Percentiles rank a stretch among this genome's conserved stretches.
Evolutionary conservation across 352 stramenopile species (phyloP).

Genomic region (Phytophthora crassamura): DNA sequence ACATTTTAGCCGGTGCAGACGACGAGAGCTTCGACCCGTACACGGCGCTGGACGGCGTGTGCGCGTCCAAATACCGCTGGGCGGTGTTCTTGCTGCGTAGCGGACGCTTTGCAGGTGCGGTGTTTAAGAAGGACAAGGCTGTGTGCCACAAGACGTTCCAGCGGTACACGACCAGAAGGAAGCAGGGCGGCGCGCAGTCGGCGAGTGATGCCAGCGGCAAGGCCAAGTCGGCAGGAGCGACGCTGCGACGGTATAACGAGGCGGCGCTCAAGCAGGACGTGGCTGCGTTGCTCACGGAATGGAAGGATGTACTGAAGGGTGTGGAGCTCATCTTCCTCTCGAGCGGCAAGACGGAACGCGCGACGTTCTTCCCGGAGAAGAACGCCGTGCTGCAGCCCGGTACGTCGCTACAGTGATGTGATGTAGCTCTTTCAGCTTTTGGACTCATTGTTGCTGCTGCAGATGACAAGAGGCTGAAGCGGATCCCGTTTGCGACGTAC

Average conservation of each 20-base stretch:
- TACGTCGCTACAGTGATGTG: slow-evolving; percentile 9
- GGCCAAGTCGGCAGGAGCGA: slow-evolving; percentile 93
- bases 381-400: slow-evolving; percentile 58
- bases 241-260: slow-evolving; percentile 94
- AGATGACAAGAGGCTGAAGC: slow-evolving; percentile 70
- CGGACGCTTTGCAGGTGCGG: slow-evolving; percentile 91
- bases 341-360: slow-evolving; percentile 71
- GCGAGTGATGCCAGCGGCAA: slow-evolving; percentile 86
- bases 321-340: slow-evolving; percentile 80
- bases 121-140: slow-evolving; percentile 91
- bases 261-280: slow-evolving; percentile 92
- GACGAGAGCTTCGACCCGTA: slow-evolving; percentile 73
- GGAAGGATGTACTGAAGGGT: slow-evolving; percentile 66
- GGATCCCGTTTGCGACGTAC: slow-evolving; percentile 87
- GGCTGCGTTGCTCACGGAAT: slow-evolving; percentile 74
- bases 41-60: slow-evolving; percentile 53
- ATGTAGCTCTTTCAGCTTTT: not conserved
- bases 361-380: slow-evolving; percentile 85
- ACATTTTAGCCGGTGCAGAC: slow-evolving; percentile 52
- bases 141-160: slow-evolving; percentile 93
- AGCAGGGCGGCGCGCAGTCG: slow-evolving; percentile 94
- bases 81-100: slow-evolving; percentile 92
- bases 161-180: slow-evolving; percentile 93
- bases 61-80: slow-evolving; percentile 71
- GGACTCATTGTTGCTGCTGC: slow-evolving; percentile 11